These are phyloP conservation scores for Microascus cirrosus DNA, from an alignment of 2,329 filamentous ascomycete genomes.

Conservation along the genomic window DNA sequence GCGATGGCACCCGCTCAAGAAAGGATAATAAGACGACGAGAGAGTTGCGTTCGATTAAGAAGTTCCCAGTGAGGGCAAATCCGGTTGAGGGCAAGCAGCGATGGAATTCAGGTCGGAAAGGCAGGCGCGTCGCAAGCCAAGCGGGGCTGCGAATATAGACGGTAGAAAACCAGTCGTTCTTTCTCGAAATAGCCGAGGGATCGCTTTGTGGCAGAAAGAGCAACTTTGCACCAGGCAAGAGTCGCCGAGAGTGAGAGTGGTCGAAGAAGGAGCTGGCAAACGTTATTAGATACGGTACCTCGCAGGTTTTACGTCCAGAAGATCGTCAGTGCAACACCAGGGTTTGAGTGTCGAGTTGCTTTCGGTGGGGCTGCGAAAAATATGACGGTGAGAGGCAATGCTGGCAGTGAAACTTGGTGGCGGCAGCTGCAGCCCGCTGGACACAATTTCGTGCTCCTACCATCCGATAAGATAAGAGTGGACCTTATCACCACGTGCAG, in stretches of 20 bases:
- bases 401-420: neutral
- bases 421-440: neutral
- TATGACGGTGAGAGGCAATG: neutral
- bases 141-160: neutral
- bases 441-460: neutral
- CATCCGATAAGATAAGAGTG: neutral
- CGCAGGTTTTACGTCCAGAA: neutral
- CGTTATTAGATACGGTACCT: neutral
- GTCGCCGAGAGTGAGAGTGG: slow-evolving; percentile 1
- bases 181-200: neutral
- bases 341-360: neutral
- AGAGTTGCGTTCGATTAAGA: neutral
- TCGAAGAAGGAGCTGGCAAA: neutral
- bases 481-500: slow-evolving; percentile 3
- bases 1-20: neutral
- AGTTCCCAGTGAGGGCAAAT: neutral
- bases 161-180: neutral
- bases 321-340: neutral
- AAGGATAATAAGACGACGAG: neutral
- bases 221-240: slow-evolving; percentile 6
- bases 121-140: neutral
- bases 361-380: neutral
- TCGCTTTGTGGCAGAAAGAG: neutral
- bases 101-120: neutral
- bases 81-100: neutral